Percentiles rank a stretch among this genome's conserved stretches.
Conservation (phyloP, 129 eudicot species). For the Pseudognaphalium luteoalbum region DNA sequence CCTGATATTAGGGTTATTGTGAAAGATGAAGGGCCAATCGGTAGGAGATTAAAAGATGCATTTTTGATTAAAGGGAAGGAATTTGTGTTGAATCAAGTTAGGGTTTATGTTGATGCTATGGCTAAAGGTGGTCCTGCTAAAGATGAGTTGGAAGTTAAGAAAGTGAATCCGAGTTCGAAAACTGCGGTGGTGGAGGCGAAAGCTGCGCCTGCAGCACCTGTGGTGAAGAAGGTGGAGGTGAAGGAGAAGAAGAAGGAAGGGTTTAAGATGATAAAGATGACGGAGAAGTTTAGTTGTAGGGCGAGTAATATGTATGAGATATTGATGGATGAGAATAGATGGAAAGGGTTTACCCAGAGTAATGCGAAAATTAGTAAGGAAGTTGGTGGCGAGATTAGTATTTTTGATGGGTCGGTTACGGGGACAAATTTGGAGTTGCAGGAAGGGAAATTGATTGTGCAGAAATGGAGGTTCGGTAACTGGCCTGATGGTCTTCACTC, state of each 20-base stretch:
- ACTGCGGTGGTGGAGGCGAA: neutral
- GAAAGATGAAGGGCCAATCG: conserved; percentile 76
- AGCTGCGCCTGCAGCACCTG: neutral
- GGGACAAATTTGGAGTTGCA: conserved; percentile 81
- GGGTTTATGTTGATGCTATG: conserved; percentile 79
- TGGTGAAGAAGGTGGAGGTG: conserved; percentile 33
- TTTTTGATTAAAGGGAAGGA: conserved; percentile 64
- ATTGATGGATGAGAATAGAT: conserved; percentile 97
- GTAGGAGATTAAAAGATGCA: conserved; percentile 79
- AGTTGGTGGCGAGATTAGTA: conserved; percentile 78
- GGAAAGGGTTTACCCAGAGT: conserved; percentile 98
- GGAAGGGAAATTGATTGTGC: conserved; percentile 89
- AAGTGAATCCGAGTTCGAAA: conserved; percentile 43
- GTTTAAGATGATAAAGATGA: conserved; percentile 79
- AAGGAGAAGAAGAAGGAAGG: conserved; percentile 61
- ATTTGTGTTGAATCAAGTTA: conserved; percentile 64
- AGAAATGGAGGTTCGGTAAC: conserved; percentile 91
- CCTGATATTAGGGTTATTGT: conserved; percentile 74
- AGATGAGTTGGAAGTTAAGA: conserved; percentile 85
- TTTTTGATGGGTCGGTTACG: conserved; percentile 82
- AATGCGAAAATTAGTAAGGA: conserved; percentile 87
- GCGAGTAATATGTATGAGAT: conserved; percentile 83
- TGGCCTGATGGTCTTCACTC: conserved; percentile 94
- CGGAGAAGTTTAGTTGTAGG: conserved; percentile 87
- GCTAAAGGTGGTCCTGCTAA: conserved; percentile 90